A percentile compares a stretch with the other conserved stretches of the same genome.
Conservation (phyloP, 2,329 filamentous ascomycete genomes). For the Fusarium piperis region DNA sequence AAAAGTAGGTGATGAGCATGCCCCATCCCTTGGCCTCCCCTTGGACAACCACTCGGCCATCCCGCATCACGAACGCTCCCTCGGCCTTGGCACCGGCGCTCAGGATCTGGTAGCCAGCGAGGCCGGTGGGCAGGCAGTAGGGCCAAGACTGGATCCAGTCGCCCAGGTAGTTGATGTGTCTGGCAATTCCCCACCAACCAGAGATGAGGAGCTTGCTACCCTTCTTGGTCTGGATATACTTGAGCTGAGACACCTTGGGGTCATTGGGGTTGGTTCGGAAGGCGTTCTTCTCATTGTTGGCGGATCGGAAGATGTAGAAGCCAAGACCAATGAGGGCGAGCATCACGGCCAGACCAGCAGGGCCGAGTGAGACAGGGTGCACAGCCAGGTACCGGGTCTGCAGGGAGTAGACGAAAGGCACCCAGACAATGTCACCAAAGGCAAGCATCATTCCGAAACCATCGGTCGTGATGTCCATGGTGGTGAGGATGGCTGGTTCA, state of each 20-base stretch:
- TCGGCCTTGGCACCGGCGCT: constrained; percentile 61
- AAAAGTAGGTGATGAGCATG: constrained; percentile 93
- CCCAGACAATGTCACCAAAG: constrained; percentile 92
- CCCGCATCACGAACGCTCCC: constrained; percentile 65
- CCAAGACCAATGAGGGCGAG: constrained; percentile 74
- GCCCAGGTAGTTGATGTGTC: constrained; percentile 95
- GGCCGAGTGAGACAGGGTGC: constrained; percentile 82
- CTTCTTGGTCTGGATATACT: constrained; percentile 84
- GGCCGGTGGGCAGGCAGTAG: constrained; percentile 85
- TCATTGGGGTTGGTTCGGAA: constrained; percentile 91
- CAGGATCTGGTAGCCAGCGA: constrained; percentile 82
- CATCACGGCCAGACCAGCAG: constrained; percentile 70
- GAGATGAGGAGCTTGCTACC: constrained; percentile 84
- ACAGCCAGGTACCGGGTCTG: constrained; percentile 86
- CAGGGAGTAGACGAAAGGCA: constrained; percentile 87
- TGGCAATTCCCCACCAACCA: constrained; percentile 92
- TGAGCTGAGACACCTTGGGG: constrained; percentile 79
- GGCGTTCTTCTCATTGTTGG: constrained; percentile 93
- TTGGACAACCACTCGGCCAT: constrained; percentile 73
- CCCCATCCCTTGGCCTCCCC: constrained; percentile 83
- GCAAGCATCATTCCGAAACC: constrained; percentile 96
- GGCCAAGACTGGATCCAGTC: constrained; percentile 96
- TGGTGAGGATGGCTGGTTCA: constrained; percentile 89
- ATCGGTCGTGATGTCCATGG: constrained; percentile 92
- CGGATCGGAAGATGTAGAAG: constrained; percentile 93